phyloP scores from a whole-genome alignment of 495 filamentous ascomycete species.

The Terfezia claveryi region DNA sequence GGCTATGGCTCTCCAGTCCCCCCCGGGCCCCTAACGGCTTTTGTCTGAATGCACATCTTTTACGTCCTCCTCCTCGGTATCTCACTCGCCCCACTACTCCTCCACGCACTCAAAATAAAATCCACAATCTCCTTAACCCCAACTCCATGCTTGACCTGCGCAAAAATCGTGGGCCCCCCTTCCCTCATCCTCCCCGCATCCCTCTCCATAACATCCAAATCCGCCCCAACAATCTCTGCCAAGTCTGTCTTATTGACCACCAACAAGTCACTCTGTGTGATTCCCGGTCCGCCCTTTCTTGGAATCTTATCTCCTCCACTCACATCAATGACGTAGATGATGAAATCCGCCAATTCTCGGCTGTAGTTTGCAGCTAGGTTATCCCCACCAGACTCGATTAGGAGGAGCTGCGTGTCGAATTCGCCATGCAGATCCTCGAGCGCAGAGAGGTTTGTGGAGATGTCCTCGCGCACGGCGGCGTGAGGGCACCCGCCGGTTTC shows the following conservation, averaged over 20 bases:
- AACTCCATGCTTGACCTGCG: slow-evolving; percentile 80
- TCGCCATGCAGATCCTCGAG: slow-evolving; percentile 63
- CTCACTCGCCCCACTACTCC: slow-evolving; percentile 45
- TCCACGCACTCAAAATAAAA: slow-evolving; percentile 83
- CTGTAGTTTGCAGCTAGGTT: slow-evolving; percentile 94
- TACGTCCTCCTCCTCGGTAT: neutral
- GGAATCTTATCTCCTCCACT: slow-evolving; percentile 94
- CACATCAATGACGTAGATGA: slow-evolving; percentile 96
- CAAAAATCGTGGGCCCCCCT: slow-evolving; percentile 90
- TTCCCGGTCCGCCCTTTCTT: slow-evolving; percentile 85
- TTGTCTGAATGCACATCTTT: neutral
- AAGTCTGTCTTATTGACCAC: slow-evolving; percentile 94
- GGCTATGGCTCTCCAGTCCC: too few relatives aligned
- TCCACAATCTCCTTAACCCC: slow-evolving; percentile 67
- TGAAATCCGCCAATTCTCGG: slow-evolving; percentile 84
- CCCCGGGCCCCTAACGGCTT: neutral
- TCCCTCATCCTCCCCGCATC: slow-evolving; percentile 89
- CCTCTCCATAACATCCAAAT: slow-evolving; percentile 81
- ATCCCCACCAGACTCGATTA: slow-evolving; percentile 89
- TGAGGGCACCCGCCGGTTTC: slow-evolving; percentile 96
- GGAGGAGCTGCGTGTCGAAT: slow-evolving; percentile 48
- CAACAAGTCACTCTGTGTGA: slow-evolving; percentile 80
- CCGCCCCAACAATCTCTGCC: slow-evolving; percentile 75
- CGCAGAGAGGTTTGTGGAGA: slow-evolving; percentile 74
- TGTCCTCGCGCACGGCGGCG: slow-evolving; percentile 94